Conservation (phyloP, 2,329 filamentous ascomycete species). For the Xylogone sp. region DNA sequence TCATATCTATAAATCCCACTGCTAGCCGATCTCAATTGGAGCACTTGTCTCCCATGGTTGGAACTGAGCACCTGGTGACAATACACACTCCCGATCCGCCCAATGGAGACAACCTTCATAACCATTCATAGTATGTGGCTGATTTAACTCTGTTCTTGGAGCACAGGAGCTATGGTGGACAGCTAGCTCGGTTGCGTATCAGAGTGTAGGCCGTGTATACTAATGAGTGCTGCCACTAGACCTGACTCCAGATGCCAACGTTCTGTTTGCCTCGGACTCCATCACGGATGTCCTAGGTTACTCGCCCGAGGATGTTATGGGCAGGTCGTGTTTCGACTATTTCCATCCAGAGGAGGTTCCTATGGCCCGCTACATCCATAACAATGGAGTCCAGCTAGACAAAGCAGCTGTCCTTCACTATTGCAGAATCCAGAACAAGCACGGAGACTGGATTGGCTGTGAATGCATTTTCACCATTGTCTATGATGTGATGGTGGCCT, state of each 20-base stretch:
- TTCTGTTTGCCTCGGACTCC: conserved; percentile 81
- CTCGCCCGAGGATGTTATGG: conserved; percentile 69
- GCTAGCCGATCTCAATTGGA: not conserved
- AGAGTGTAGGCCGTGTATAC: conserved; percentile 14
- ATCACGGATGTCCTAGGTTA: conserved; percentile 81
- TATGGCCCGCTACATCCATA: conserved; percentile 69
- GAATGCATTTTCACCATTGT: conserved; percentile 90
- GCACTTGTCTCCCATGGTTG: not conserved
- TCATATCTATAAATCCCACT: too few species aligned
- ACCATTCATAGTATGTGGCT: conserved; percentile 74
- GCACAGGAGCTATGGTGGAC: conserved; percentile 6
- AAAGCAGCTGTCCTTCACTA: conserved; percentile 84
- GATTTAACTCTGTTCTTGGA: conserved; percentile 11
- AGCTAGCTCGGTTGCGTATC: conserved; percentile 1
- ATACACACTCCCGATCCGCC: conserved; percentile 29
- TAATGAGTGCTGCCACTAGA: conserved; percentile 44
- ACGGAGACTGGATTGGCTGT: conserved; percentile 72
- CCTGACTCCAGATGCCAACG: conserved; percentile 69
- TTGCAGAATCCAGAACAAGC: conserved; percentile 63
- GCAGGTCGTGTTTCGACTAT: conserved; percentile 78
- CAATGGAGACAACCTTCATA: conserved; percentile 85
- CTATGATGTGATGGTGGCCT: conserved; percentile 82
- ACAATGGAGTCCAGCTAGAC: conserved; percentile 70
- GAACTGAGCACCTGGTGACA: conserved; percentile 31
- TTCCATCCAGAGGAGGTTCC: conserved; percentile 81